phyloP scores from a whole-genome alignment of 2,329 filamentous ascomycete species.

The Daldinia eschscholtzii region DNA sequence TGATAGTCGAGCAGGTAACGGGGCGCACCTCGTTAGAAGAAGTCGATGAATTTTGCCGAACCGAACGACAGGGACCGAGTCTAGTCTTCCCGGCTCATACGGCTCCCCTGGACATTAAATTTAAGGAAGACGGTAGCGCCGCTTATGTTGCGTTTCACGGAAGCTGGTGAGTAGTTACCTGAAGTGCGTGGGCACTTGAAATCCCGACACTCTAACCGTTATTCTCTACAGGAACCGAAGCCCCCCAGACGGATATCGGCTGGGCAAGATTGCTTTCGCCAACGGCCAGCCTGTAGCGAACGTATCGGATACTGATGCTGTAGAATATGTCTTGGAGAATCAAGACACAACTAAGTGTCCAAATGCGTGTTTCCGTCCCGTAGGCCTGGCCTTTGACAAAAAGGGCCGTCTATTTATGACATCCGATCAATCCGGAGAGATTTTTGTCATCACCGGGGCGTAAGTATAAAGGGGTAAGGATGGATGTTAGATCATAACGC shows the following conservation, averaged over 20 bases:
- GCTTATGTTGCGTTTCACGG: constrained; percentile 80
- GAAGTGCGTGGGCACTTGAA: neutral
- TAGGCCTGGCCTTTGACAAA: constrained; percentile 66
- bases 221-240: constrained; percentile 34
- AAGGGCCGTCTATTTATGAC: constrained; percentile 71
- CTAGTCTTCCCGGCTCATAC: constrained; percentile 74
- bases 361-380: constrained; percentile 71
- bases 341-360: constrained; percentile 66
- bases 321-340: constrained; percentile 68
- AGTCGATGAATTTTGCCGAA: constrained; percentile 55
- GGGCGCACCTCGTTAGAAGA: constrained; percentile 59
- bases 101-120: constrained; percentile 79
- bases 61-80: constrained; percentile 56
- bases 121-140: constrained; percentile 67
- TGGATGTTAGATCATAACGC: neutral
- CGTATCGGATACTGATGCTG: constrained; percentile 60
- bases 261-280: constrained; percentile 55
- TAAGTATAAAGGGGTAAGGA: constrained; percentile 5
- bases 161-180: constrained; percentile 61
- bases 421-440: constrained; percentile 74
- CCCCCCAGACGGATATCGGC: constrained; percentile 40
- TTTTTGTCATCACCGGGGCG: constrained; percentile 64
- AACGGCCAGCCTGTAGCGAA: constrained; percentile 58
- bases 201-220: neutral
- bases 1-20: constrained; percentile 50